Base-by-base conservation (phyloP, 257 asterid genomes). In the Verbascum thapsus region DNA sequence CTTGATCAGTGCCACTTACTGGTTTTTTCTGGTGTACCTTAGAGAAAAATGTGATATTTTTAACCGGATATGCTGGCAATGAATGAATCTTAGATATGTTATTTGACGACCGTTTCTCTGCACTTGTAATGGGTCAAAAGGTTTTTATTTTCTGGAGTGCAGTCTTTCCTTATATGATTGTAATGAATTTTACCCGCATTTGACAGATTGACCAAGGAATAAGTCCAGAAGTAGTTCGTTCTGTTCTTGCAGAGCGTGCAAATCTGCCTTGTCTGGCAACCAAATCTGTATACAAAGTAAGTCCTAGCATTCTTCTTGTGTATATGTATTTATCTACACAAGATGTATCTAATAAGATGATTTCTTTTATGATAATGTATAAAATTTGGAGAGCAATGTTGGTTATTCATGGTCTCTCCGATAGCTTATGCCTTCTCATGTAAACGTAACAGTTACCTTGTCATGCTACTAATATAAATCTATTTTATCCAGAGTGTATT, bases 211-310 rank as follows among this genome's bases (percentile, higher is more conserved):
- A 92, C 80, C 83, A 72, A 70, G 96, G 94, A 67, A 70, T 82
- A 64, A 76, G 78, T 79, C 95, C 99, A 22, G 99, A 92, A 64
- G 78, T 87, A 20, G 97, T 92, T 66, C 95, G 97, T 43, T 81
- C 97, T 64, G 82, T 92, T 67, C 90, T 92, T 57, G 88, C 85
- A 12, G 97, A 85, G 79, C 97, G 95, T 65, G 91, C 82, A 63
- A 85, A 90, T 74, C 73, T 54, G 78, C 96, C 96, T 58, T 79
- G 76, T 72, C 80, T 89, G 66, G 97, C 97, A 12, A 64, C 88
- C 52, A 92, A 80, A 74, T 85, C 98, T 17, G 96, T 84, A 58
- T 67, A 63, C 64, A 85, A 75, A 72, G 98, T 87, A 67, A 77
- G 84, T 72, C 43, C 20, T 49, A 42, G 19, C 41, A 43, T 51